These are phyloP conservation scores for Fusarium sulawesiense DNA, from an alignment of 2,329 filamentous ascomycete genomes.

Conservation along the genomic window DNA sequence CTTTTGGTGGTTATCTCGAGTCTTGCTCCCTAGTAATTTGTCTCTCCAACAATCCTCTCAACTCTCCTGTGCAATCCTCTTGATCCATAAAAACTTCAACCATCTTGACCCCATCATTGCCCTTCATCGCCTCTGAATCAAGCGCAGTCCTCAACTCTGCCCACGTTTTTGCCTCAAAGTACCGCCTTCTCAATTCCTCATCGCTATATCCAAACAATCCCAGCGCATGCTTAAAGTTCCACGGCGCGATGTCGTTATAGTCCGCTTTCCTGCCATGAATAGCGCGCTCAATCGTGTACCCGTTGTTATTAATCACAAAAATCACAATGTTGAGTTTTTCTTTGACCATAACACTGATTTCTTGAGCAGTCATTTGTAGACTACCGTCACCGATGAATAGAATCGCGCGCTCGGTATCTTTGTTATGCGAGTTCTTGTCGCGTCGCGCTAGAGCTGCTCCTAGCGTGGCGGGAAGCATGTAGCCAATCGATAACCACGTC, in stretches of 20 bases:
- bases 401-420: conserved; percentile 1
- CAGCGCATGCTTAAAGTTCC: conserved; percentile 15
- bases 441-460: conserved; percentile 11
- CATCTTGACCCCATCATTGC: conserved; percentile 3
- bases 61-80: conserved; percentile 14
- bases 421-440: not conserved
- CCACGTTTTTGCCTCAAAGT: conserved; percentile 4
- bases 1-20: not conserved
- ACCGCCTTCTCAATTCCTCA: not conserved
- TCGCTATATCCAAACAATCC: conserved; percentile 7
- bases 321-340: conserved; percentile 16
- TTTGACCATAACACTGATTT: conserved; percentile 20
- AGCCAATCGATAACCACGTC: conserved; percentile 21
- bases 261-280: conserved; percentile 16
- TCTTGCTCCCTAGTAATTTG: not conserved
- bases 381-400: conserved; percentile 21
- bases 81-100: conserved; percentile 22
- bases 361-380: conserved; percentile 17
- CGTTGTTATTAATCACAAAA: conserved; percentile 23
- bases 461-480: conserved; percentile 23
- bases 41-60: not conserved
- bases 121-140: not conserved
- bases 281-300: conserved; percentile 19
- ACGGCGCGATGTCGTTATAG: conserved; percentile 17
- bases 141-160: not conserved